These are phyloP conservation scores for Linnemannia exigua DNA, from an alignment of 192 early-diverging fungal genomes.

Conservation along the genomic window DNA sequence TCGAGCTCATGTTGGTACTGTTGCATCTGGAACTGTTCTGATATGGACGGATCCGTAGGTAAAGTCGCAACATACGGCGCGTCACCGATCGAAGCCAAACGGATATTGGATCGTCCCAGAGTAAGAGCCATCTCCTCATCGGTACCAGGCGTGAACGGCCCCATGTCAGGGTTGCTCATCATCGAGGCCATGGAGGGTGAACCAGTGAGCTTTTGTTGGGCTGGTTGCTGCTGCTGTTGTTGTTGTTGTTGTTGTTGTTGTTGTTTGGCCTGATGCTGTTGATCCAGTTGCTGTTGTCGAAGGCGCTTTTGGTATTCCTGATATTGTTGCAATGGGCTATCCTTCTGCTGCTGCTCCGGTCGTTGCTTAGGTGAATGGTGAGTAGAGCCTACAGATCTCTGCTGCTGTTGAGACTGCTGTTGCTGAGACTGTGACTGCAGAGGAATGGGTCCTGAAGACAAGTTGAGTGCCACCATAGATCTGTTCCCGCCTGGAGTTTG, in stretches of 20 bases:
- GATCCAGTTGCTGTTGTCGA: slow-evolving; percentile 20
- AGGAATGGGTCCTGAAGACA: background rate
- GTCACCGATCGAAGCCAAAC: background rate
- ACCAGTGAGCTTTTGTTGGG: background rate
- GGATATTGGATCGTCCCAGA: background rate
- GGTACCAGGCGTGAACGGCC: background rate
- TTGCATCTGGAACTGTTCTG: slow-evolving; percentile 18
- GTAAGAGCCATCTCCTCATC: background rate
- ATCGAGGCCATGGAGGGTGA: background rate
- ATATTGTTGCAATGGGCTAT: slow-evolving; percentile 9
- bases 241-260: background rate
- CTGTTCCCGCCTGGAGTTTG: background rate
- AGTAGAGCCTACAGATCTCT: background rate
- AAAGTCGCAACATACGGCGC: background rate
- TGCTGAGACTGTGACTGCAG: background rate
- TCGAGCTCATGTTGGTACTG: slow-evolving; percentile 33
- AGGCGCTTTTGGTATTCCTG: slow-evolving; percentile 21
- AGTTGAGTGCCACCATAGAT: slow-evolving; percentile 10
- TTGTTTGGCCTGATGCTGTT: slow-evolving; percentile 26
- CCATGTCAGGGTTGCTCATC: background rate
- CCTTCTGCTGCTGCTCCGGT: background rate
- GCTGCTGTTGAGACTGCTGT: background rate
- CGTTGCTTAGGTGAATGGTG: slow-evolving; percentile 6
- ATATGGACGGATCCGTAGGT: background rate
- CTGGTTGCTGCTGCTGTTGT: slow-evolving; percentile 3